Base-by-base conservation (phyloP, 139 green algal genomes). In the Desmodesmus armatus region DNA sequence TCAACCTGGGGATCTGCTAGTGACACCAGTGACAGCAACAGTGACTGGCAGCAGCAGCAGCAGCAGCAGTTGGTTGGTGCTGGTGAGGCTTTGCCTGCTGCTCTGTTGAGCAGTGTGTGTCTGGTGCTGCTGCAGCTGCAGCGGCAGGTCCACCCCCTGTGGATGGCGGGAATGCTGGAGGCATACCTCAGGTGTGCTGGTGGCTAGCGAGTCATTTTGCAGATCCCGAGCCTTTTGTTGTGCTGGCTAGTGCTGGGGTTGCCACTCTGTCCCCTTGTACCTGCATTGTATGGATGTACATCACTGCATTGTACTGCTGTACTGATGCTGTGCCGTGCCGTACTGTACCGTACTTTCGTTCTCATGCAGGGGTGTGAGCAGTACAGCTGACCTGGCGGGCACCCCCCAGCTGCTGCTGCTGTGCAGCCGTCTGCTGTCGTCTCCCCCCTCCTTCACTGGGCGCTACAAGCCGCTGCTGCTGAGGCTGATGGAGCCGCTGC, bases 371-470 rank as follows among this genome's bases (percentile, higher is more conserved):
- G 70, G 74, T 69, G 49, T 33, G 13, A 51, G 49, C 35, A 37
- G 33, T 23, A 23, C 35, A 23, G 37, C 29, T 35, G 49, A n/a
- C n/a, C n/a, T n/a, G n/a, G n/a, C n/a, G n/a, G n/a, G 19, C 15
- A 55, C 55, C 9, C 55, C 76, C 25, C 37, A 71, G 39, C 76
- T 82, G 76, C 76, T 82, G 76, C 55, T 82, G 76, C 76, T 82
- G 41, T 23, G 39, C 11, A 29, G 31, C 9, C 37, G 55, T 3
- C 47, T 82, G 76, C 37, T 82, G 53, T 37, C 71, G 31, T 29
- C 53, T 23, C 76, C 76, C 19, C 55, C 76, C 27, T 35, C 23
- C 0, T 82, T 82, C 55, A 55, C 41, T 33, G 55, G 33, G 2
- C 25, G 55, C 44, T 27, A 82, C 55, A 71, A 55, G 55, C 31